phyloP scores from a whole-genome alignment of 352 stramenopile species.

The Phytopythium litorale region DNA sequence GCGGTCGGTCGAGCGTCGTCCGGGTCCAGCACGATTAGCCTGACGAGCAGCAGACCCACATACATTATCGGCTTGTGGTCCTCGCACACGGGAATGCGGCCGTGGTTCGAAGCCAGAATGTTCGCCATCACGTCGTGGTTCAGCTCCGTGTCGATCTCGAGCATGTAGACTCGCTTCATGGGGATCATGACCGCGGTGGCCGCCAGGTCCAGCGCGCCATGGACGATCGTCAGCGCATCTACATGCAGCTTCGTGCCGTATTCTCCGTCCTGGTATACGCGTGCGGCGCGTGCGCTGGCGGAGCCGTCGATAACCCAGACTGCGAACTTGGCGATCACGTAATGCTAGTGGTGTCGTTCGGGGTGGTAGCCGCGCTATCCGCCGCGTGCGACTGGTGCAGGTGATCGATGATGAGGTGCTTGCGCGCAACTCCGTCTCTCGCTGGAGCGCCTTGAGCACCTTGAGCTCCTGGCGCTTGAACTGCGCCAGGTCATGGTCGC shows the following conservation, averaged over 20 bases:
- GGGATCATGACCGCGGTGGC: slow-evolving; percentile 91
- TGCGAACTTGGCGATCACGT: neutral
- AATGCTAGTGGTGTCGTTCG: neutral
- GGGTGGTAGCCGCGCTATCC: slow-evolving; percentile 10
- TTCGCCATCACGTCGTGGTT: slow-evolving; percentile 67
- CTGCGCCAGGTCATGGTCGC: slow-evolving; percentile 62
- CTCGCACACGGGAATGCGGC: slow-evolving; percentile 10
- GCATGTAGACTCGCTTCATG: slow-evolving; percentile 82
- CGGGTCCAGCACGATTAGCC: too few species aligned
- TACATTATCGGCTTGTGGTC: slow-evolving; percentile 58
- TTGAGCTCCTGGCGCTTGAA: slow-evolving; percentile 92
- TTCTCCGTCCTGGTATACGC: slow-evolving; percentile 37
- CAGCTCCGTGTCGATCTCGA: slow-evolving; percentile 79
- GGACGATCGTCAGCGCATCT: slow-evolving; percentile 92
- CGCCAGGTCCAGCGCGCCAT: slow-evolving; percentile 87
- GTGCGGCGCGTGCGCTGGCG: slow-evolving; percentile 27
- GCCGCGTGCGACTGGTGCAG: slow-evolving; percentile 28
- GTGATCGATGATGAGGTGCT: slow-evolving; percentile 31
- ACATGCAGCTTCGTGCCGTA: slow-evolving; percentile 56
- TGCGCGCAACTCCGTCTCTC: slow-evolving; percentile 40
- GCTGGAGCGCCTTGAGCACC: slow-evolving; percentile 79
- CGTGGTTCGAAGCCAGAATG: slow-evolving; percentile 87
- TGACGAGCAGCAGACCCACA: too few species aligned
- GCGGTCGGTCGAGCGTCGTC: too few species aligned
- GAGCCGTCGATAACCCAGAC: slow-evolving; percentile 16